Conservation (phyloP, 768 basidiomycete genomes). For the Boletales sp. region DNA sequence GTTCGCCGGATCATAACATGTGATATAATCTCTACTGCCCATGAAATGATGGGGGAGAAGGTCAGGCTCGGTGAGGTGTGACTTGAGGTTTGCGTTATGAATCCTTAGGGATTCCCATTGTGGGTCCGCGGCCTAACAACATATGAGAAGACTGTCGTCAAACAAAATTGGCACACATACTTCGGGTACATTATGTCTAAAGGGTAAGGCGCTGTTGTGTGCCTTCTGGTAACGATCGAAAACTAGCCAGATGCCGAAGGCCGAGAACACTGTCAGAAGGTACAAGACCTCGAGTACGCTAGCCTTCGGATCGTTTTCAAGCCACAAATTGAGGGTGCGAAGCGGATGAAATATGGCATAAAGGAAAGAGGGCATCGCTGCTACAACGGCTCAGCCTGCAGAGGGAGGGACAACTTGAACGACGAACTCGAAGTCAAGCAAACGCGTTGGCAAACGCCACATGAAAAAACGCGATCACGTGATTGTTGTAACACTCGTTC, state of each 20-base stretch:
- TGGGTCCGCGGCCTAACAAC: conserved; percentile 52
- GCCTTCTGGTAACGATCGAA: conserved; percentile 70
- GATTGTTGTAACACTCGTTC: neutral
- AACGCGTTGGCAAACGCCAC: neutral
- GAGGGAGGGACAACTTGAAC: conserved; percentile 7
- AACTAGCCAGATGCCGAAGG: conserved; percentile 76
- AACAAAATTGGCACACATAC: conserved; percentile 38
- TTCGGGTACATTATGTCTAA: conserved; percentile 53
- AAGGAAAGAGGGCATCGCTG: conserved; percentile 30
- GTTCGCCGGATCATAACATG: conserved; percentile 90
- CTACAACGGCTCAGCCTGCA: neutral
- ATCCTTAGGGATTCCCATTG: conserved; percentile 55
- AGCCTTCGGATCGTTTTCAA: conserved; percentile 46
- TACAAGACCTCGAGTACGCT: conserved; percentile 61
- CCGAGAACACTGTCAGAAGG: conserved; percentile 66
- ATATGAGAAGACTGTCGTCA: conserved; percentile 13
- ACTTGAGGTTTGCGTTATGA: conserved; percentile 54
- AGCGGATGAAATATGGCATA: conserved; percentile 48
- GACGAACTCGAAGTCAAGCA: conserved; percentile 5
- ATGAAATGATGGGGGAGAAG: conserved; percentile 49
- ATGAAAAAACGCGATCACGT: conserved; percentile 21
- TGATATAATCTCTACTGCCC: conserved; percentile 66
- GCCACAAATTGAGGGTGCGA: conserved; percentile 45
- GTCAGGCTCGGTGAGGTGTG: conserved; percentile 55
- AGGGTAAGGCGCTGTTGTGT: conserved; percentile 70